These are phyloP conservation scores for Elsinoe fawcettii DNA, from an alignment of 2,329 filamentous ascomycete species.

Conservation along the genomic window DNA sequence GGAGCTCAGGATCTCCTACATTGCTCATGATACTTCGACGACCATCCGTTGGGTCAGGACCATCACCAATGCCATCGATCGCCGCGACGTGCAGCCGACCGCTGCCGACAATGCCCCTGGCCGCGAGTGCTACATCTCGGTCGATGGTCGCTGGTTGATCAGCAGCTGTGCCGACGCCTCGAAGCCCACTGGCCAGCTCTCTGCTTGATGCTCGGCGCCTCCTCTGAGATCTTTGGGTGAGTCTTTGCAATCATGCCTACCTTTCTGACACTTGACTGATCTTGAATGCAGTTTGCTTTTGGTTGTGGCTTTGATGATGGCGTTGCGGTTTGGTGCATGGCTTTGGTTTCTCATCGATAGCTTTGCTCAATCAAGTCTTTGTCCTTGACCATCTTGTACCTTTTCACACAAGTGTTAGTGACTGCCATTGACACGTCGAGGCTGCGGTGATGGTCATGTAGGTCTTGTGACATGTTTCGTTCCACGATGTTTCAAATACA, in stretches of 20 bases:
- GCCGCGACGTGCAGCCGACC: neutral
- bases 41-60: neutral
- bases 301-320: neutral
- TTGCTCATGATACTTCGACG: neutral
- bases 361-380: neutral
- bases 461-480: too few species aligned
- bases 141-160: slow-evolving; percentile 3
- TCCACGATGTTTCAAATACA: neutral
- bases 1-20: neutral
- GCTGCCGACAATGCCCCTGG: neutral
- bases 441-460: neutral
- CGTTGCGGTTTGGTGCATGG: neutral
- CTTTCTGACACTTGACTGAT: neutral
- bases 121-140: slow-evolving; percentile 9
- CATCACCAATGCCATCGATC: neutral
- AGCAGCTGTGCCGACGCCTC: slow-evolving; percentile 5
- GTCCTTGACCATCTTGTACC: neutral
- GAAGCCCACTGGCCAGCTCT: neutral
- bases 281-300: neutral
- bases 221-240: neutral
- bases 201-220: neutral
- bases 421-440: neutral
- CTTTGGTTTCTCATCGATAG: neutral
- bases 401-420: neutral
- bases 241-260: neutral